Evolutionary conservation across 139 green algal genomes (phyloP).

Genomic region (Tetradesmus obliquus): DNA sequence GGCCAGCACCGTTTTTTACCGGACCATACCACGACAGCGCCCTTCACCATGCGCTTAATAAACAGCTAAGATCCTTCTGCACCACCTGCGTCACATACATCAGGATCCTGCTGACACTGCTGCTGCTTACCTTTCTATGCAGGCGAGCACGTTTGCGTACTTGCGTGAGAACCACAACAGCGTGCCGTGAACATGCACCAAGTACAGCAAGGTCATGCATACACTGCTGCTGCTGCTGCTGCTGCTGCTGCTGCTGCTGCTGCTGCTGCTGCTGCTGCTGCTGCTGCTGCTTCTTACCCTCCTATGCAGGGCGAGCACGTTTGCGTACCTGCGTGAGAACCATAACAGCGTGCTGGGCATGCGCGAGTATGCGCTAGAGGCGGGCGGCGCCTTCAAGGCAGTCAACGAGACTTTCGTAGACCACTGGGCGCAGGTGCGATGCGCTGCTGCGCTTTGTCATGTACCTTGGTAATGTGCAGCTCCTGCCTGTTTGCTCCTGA

Average conservation of each 20-base stretch:
- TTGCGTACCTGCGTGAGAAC: conserved; percentile 76
- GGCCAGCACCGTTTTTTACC: no score
- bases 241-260: neutral
- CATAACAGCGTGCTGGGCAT: conserved; percentile 88
- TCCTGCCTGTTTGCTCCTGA: no score
- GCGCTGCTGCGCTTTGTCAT: neutral
- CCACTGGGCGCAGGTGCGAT: conserved; percentile 23
- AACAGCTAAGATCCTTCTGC: no score
- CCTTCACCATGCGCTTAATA: no score
- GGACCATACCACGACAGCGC: no score
- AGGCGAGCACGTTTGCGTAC: conserved; percentile 55
- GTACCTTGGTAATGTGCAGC: no score
- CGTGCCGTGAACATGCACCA: conserved; percentile 56
- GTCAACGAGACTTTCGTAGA: conserved; percentile 48
- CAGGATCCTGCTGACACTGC: neutral
- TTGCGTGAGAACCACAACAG: conserved; percentile 84
- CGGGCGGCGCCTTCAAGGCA: conserved; percentile 40
- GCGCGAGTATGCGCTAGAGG: conserved; percentile 56
- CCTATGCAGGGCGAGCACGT: conserved; percentile 6
- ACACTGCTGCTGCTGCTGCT: neutral
- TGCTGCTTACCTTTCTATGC: neutral
- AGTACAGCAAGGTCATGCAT: neutral
- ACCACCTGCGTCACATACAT: no score
- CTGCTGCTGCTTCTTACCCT: neutral
- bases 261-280: neutral